Base-by-base conservation (phyloP, 306 rosid species). In the Malus fusca region DNA sequence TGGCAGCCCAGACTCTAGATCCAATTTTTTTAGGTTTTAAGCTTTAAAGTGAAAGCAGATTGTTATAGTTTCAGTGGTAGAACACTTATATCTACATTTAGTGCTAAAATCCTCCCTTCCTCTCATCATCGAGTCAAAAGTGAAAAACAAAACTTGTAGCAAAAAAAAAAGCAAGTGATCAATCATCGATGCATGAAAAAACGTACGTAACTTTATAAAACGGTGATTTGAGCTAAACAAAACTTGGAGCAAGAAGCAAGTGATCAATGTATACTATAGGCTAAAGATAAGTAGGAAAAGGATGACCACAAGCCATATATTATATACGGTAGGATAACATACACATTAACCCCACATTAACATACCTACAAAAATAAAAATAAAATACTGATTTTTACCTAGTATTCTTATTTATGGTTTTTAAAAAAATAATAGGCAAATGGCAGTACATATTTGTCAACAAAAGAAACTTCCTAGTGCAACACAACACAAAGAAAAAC, bases 401-500 rank as follows among this genome's bases (percentile, higher is more conserved):
- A 3, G 68, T 62, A 28, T 28, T 19, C 21, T 8, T 9, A 19
- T 55, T 37, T n/a, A 10, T 42, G 42, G 43, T 37, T 37, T 37
- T 43, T 37, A 25, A 9, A 33, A 23, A 14, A 35, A 60, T 11
- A 18, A 73, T 22, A 37, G 56, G 26, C 23, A 75, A 71, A 71
- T 52, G 82, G 48, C 35, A 56, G 52, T 51, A 23, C 40, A 19
- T 80, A 51, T 84, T 77, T 77, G 76, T 68, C 33, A 60, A n/a
- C 40, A 63, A 63, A 15, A 75, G 55, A 82, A 76, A 69, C 63
- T 72, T 75, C 71, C 61, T 35, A 56, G 5, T 48, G 79, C 73
- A 80, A 84, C 76, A 19, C 26, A 61, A 72, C 82, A 76, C 9
- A 7, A 46, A 80, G 77, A 68, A 80, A 80, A 84, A 73, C 84